phyloP scores from a whole-genome alignment of 2,329 filamentous ascomycete species.

The Beauveria bassiana region DNA sequence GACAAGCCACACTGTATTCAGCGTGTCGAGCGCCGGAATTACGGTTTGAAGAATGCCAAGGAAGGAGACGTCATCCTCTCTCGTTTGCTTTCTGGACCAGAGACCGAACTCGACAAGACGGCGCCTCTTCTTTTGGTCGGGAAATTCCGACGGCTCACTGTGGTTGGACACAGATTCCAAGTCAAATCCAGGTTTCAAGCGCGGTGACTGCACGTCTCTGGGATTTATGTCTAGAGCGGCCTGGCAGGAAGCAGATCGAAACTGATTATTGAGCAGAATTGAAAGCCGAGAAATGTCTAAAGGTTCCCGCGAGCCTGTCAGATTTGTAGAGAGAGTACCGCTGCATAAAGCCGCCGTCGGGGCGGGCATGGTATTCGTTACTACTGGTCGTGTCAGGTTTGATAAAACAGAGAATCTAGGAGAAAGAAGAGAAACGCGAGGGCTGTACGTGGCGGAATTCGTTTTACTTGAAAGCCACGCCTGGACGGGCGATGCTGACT shows the following conservation, averaged over 20 bases:
- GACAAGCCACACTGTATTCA: constrained; percentile 51
- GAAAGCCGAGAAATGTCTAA: not conserved
- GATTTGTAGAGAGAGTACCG: not conserved
- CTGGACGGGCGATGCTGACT: not conserved
- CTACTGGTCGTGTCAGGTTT: not conserved
- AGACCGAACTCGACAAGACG: not conserved
- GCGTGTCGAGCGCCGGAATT: constrained; percentile 55
- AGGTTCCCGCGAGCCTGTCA: not conserved
- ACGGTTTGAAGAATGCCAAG: not conserved
- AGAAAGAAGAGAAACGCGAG: not conserved
- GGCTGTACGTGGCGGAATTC: not conserved
- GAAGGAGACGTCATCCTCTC: not conserved
- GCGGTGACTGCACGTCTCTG: not conserved
- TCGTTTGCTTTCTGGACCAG: not conserved
- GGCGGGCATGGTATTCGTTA: not conserved
- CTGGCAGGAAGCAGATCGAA: not conserved
- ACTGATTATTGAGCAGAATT: not conserved
- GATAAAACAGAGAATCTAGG: not conserved
- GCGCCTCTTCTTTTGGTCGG: not conserved
- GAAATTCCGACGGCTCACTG: not conserved
- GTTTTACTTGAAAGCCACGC: not conserved
- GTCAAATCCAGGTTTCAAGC: not conserved
- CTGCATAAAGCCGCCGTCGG: not conserved
- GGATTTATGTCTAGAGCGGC: not conserved
- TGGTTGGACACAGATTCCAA: not conserved